phyloP scores from a whole-genome alignment of 345 rosid genomes.

The Populus davidiana region DNA sequence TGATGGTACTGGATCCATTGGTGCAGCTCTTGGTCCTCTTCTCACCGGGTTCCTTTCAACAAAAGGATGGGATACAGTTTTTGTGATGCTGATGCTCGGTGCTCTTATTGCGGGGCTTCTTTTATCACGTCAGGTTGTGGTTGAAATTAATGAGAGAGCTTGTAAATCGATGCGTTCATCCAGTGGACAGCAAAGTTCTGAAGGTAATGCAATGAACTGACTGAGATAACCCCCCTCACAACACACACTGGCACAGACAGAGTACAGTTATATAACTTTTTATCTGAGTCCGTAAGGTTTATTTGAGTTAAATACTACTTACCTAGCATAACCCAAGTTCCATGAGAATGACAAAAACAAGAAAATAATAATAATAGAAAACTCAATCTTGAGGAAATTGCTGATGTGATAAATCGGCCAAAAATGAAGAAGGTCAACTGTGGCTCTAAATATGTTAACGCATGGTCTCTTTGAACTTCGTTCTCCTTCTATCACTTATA shows the following conservation, averaged over 20 bases:
- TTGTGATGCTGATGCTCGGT: constrained; percentile 61
- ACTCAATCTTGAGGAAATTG: background rate
- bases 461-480: too few relatives aligned
- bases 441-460: too few relatives aligned
- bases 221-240: background rate
- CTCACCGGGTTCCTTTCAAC: constrained; percentile 81
- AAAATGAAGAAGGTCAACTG: background rate
- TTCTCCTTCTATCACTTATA: too few relatives aligned
- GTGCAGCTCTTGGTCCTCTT: constrained; percentile 92
- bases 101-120: constrained; percentile 83
- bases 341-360: background rate
- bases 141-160: constrained; percentile 45
- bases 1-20: constrained; percentile 91
- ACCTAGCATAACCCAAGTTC: background rate
- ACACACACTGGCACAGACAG: background rate
- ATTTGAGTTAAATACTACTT: background rate
- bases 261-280: background rate
- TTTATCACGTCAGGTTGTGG: constrained; percentile 53
- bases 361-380: background rate
- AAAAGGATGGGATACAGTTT: constrained; percentile 74
- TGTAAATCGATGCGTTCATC: constrained; percentile 13
- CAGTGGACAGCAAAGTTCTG: constrained; percentile 18
- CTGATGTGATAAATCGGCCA: background rate
- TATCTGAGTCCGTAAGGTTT: background rate
- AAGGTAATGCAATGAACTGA: constrained; percentile 44